Evolutionary conservation across 352 stramenopile species (phyloP).

Genomic region (Blastocystis hominis): DNA sequence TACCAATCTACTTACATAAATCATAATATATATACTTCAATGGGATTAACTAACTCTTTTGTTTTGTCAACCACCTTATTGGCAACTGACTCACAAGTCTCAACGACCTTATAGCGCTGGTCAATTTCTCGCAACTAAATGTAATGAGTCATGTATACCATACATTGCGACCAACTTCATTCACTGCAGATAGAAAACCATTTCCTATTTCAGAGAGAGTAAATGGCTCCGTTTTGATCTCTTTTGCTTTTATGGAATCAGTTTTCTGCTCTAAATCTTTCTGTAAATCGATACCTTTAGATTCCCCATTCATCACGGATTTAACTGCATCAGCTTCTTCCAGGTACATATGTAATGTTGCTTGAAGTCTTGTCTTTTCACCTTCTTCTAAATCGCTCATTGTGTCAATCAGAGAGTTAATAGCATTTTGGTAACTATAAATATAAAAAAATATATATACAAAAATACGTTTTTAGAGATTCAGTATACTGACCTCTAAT

Average conservation of each 20-base stretch:
- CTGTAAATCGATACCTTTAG: no score
- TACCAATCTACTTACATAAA: not conserved
- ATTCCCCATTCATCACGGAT: not conserved
- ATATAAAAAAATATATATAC: not conserved
- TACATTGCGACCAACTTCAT: no score
- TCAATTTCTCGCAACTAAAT: not conserved
- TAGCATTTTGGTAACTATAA: not conserved
- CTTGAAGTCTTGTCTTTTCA: not conserved
- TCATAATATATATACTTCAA: not conserved
- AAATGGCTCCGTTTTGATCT: no score
- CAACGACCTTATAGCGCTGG: not conserved
- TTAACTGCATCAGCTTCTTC: not conserved
- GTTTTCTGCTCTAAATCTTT: no score
- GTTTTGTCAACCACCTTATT: not conserved
- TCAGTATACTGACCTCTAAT: not conserved
- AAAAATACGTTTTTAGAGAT: not conserved
- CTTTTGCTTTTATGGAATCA: no score
- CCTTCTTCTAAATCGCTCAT: not conserved
- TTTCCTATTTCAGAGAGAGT: no score
- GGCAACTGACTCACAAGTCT: not conserved
- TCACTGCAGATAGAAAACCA: no score
- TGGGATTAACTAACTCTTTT: not conserved
- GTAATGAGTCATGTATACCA: no score
- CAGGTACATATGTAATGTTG: not conserved
- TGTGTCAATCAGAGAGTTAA: not conserved